phyloP scores from a whole-genome alignment of 495 filamentous ascomycete genomes.

The Trichoderma orchidacearum region DNA sequence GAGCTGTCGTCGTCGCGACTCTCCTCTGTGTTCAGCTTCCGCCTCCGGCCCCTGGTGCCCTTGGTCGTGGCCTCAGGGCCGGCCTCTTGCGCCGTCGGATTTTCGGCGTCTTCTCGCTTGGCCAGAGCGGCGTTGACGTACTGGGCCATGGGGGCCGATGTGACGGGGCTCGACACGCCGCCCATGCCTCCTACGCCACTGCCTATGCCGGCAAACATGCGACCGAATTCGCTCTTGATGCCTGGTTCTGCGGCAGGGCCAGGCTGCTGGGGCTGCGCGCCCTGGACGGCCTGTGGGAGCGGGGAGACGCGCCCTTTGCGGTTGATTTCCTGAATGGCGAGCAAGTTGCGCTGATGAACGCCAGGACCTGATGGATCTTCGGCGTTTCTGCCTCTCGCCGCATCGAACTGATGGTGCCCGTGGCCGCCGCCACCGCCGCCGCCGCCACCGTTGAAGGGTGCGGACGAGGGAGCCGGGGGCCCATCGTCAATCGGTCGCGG shows the following conservation, averaged over 20 bases:
- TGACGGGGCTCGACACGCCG: slow-evolving; percentile 38
- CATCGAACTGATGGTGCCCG: slow-evolving; percentile 18
- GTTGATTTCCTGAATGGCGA: slow-evolving; percentile 50
- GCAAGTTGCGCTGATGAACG: slow-evolving; percentile 31
- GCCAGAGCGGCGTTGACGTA: slow-evolving; percentile 22
- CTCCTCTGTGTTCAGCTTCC: slow-evolving; percentile 47
- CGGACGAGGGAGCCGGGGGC: slow-evolving; percentile 28
- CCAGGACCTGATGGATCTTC: slow-evolving; percentile 43
- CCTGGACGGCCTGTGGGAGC: slow-evolving; percentile 82
- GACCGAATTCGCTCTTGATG: slow-evolving; percentile 83
- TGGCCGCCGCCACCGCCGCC: background rate
- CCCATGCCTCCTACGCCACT: slow-evolving; percentile 74
- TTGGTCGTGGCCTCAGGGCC: slow-evolving; percentile 16
- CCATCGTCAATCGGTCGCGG: slow-evolving; percentile 21
- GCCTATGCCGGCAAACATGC: slow-evolving; percentile 84
- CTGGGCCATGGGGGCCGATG: slow-evolving; percentile 25
- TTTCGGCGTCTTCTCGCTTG: slow-evolving; percentile 32
- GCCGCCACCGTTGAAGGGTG: slow-evolving; percentile 22
- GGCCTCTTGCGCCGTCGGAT: slow-evolving; percentile 19
- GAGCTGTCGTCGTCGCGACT: slow-evolving; percentile 43
- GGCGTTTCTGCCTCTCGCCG: slow-evolving; percentile 27
- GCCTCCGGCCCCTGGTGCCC: slow-evolving; percentile 31
- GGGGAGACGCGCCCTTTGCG: slow-evolving; percentile 59
- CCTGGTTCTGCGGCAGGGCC: slow-evolving; percentile 65
- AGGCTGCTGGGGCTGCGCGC: slow-evolving; percentile 65